phyloP scores from a whole-genome alignment of 2,329 filamentous ascomycete species.

The Stemphylium lycopersici region DNA sequence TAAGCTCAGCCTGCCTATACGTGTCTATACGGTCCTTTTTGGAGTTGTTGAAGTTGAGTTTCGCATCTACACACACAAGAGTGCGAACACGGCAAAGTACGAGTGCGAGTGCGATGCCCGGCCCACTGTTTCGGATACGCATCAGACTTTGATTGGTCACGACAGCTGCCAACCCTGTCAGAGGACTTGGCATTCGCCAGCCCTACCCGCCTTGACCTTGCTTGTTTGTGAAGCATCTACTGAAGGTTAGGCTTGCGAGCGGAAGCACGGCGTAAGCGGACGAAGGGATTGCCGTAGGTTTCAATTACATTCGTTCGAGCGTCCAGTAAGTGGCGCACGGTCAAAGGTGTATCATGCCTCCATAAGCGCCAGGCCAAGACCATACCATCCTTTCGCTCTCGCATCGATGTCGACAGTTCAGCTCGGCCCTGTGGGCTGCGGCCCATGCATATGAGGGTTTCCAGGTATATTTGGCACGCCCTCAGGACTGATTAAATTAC shows the following conservation, averaged over 20 bases:
- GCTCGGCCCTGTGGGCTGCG: slow-evolving; percentile 9
- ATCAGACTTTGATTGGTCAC: too few species aligned
- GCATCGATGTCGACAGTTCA: background rate
- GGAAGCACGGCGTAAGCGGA: background rate
- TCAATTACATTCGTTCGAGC: background rate
- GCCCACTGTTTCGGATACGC: too few species aligned
- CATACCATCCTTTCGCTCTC: background rate
- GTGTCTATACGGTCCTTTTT: background rate
- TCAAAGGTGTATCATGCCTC: background rate
- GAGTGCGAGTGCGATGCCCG: too few species aligned
- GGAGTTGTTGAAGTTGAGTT: background rate
- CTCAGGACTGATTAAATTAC: slow-evolving; percentile 33
- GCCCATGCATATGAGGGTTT: slow-evolving; percentile 11
- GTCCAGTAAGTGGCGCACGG: background rate
- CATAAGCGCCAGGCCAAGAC: background rate
- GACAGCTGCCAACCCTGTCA: too few species aligned
- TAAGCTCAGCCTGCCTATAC: background rate
- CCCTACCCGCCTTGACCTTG: too few species aligned
- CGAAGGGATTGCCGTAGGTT: background rate
- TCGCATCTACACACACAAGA: background rate
- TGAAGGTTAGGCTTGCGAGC: background rate
- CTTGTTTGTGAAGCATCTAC: too few species aligned
- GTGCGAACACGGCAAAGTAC: background rate
- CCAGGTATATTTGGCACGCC: slow-evolving; percentile 17
- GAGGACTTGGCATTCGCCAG: too few species aligned